Base-by-base conservation (phyloP, 179 eudicot genomes). In the Beta macrorhiza region DNA sequence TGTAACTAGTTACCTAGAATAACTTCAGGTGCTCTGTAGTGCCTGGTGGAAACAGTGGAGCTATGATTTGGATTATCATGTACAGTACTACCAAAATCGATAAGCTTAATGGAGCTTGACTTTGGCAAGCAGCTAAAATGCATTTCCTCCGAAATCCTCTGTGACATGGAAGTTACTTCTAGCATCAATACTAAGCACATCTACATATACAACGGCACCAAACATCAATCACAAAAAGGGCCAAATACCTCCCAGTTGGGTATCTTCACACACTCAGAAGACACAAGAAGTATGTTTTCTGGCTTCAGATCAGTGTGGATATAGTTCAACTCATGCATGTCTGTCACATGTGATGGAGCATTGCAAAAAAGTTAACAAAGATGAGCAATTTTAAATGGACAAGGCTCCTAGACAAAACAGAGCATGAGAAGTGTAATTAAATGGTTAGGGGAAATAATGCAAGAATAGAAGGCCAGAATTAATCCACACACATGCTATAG, bases 1-100 rank as follows among this genome's bases (percentile, higher is more conserved):
- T 58, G 69, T 71, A 84, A 83, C 87, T 83, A 80, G 86, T 91
- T 91, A 94, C 97, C 98, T 89, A 92, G 90, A 85, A 94, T 92
- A 83, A 92, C 89, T 87, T 94, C 98, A 79, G 98, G 98, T 82
- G 98, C 98, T 81, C 98, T 85, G 91, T 93, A 93, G 82, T 94
- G 98, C 78, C 98, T 88, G 81, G 98, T 94, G 37, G 94, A 91
- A 71, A 94, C 89, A 82, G 90, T 89, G 79, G 90, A 93, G 87
- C 85, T 90, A 83, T 91, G 98, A 64, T 86, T 85, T 82, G 91
- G 91, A 85, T 84, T 85, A 80, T 90, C 98, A 90, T 83, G 89
- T 49, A 84, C 90, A 82, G 98, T 89, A 87, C 98, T 93, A 79
- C 98, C 98, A 84, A 94, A 94, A 87, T 94, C 98, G 87, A 94